Evolutionary conservation across 441 rosid species (phyloP).

Genomic region (Manihot esculenta): DNA sequence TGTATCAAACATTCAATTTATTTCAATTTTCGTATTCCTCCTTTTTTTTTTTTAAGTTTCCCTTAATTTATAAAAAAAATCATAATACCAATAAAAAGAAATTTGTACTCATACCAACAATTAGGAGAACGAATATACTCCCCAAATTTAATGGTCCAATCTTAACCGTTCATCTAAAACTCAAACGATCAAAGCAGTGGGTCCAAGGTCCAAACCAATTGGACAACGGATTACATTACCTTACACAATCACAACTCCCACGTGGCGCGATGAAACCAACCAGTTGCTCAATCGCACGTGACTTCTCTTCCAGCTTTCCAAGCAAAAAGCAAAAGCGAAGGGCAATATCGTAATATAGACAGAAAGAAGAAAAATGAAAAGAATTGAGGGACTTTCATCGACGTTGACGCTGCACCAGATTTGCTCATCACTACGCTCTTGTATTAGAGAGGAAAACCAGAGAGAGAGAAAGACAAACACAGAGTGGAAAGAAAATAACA

Average conservation of each 20-base stretch:
- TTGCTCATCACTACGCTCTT: constrained; percentile 22
- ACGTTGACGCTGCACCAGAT: constrained; percentile 42
- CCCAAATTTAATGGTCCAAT: too few relatives aligned
- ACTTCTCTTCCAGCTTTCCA: background rate
- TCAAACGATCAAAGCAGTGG: too few relatives aligned
- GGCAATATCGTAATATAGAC: constrained; percentile 31
- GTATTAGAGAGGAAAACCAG: background rate
- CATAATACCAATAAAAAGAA: too few relatives aligned
- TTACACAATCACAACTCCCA: background rate
- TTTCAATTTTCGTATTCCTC: too few relatives aligned
- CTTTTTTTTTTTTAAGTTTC: too few relatives aligned
- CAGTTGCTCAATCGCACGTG: constrained; percentile 31
- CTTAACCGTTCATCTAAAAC: too few relatives aligned
- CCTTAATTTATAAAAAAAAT: too few relatives aligned
- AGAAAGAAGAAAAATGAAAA: background rate
- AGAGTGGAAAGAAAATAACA: background rate
- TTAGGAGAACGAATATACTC: too few relatives aligned
- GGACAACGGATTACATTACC: too few relatives aligned
- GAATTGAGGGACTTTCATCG: constrained; percentile 22
- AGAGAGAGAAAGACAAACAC: constrained; percentile 7
- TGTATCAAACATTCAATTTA: too few relatives aligned
- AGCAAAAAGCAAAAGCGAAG: constrained; percentile 29
- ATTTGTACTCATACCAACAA: too few relatives aligned
- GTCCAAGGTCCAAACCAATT: too few relatives aligned
- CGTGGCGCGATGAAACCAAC: constrained; percentile 25